Conservation (phyloP, 352 stramenopile genomes). For the Globisporangium sylvaticum region DNA sequence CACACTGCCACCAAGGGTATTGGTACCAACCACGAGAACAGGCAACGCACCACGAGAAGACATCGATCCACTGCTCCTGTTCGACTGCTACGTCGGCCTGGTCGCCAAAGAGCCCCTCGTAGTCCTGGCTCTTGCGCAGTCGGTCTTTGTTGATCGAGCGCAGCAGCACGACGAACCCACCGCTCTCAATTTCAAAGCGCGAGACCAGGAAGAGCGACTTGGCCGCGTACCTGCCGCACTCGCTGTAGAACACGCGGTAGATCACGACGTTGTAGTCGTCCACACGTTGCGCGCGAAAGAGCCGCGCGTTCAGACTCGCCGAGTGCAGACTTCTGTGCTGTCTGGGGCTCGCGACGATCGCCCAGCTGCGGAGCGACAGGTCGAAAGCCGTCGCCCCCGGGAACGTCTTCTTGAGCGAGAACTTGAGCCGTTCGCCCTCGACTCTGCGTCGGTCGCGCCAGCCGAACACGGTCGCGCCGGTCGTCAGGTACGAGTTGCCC, state of each 20-base stretch:
- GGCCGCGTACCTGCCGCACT: conserved; percentile 16
- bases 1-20: too few species aligned
- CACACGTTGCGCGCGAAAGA: conserved; percentile 36
- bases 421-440: conserved; percentile 38
- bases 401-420: conserved; percentile 55
- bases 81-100: neutral
- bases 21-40: too few species aligned
- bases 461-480: conserved; percentile 43
- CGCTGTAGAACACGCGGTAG: conserved; percentile 40
- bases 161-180: conserved; percentile 40
- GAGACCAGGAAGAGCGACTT: conserved; percentile 46
- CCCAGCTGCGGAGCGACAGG: conserved; percentile 34
- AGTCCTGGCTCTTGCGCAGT: conserved; percentile 5
- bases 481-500: conserved; percentile 31
- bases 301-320: conserved; percentile 28
- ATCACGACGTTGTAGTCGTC: conserved; percentile 56
- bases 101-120: neutral
- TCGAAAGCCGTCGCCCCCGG: conserved; percentile 21
- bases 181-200: conserved; percentile 26
- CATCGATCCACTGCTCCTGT: neutral
- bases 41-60: neutral
- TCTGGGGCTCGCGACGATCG: conserved; percentile 28
- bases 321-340: conserved; percentile 38
- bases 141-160: conserved; percentile 30
- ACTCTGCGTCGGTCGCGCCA: conserved; percentile 47